Evolutionary conservation across 345 rosid species (phyloP).

Genomic region (Hypericum perforatum): DNA sequence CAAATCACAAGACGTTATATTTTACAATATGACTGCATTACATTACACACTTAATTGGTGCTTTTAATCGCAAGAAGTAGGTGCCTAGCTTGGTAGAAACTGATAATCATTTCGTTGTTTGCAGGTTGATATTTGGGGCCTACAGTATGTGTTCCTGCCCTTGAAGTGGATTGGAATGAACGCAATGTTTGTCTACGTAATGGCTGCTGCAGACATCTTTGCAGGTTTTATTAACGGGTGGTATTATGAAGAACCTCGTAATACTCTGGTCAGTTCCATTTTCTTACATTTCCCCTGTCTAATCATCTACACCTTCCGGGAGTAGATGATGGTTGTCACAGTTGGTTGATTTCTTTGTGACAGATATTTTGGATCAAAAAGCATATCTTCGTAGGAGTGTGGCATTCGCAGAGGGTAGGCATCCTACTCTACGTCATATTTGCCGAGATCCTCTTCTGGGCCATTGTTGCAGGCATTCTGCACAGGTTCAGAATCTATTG

Average conservation of each 20-base stretch:
- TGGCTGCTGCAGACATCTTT: slow-evolving; percentile 91
- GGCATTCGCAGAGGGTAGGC: slow-evolving; percentile 56
- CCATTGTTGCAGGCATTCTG: slow-evolving; percentile 41
- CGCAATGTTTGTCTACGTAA: slow-evolving; percentile 86
- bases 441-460: slow-evolving; percentile 74
- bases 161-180: slow-evolving; percentile 91
- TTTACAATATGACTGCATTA: neutral
- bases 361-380: slow-evolving; percentile 67
- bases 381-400: slow-evolving; percentile 47
- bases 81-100: neutral
- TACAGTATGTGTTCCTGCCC: slow-evolving; percentile 42
- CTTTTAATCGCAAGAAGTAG: neutral
- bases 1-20: no score
- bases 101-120: neutral
- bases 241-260: slow-evolving; percentile 60
- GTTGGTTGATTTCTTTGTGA: neutral
- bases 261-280: slow-evolving; percentile 42
- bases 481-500: slow-evolving; percentile 48
- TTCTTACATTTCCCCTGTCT: neutral
- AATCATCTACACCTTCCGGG: no score
- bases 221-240: slow-evolving; percentile 85
- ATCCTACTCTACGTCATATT: slow-evolving; percentile 61
- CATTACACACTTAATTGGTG: neutral
- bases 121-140: slow-evolving; percentile 59
- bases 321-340: neutral